A percentile compares a stretch with the other conserved stretches of the same genome.
phyloP scores from a whole-genome alignment of 441 rosid species.

The Kokia cookei region DNA sequence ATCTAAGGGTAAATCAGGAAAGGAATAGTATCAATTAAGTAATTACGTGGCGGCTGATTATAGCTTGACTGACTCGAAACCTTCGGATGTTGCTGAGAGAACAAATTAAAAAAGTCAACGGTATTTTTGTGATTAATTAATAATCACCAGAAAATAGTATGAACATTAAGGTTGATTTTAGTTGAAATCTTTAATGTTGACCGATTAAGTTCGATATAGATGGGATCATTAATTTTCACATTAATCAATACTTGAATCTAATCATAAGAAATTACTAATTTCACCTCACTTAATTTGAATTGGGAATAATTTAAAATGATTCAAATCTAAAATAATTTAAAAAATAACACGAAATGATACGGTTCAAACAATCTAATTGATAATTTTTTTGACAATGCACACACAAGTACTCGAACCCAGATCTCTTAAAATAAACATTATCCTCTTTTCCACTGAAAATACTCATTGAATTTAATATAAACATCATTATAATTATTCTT shows the following conservation, averaged over 20 bases:
- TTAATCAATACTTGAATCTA: too few relatives aligned
- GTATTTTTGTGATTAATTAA: background rate
- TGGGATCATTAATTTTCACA: background rate
- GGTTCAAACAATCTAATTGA: too few relatives aligned
- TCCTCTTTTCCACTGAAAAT: too few relatives aligned
- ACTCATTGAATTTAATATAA: too few relatives aligned
- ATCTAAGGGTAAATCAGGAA: background rate
- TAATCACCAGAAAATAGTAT: background rate
- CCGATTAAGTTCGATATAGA: background rate
- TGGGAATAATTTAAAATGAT: too few relatives aligned
- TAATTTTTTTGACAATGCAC: too few relatives aligned
- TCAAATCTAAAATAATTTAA: too few relatives aligned
- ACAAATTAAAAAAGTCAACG: background rate
- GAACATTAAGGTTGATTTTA: background rate
- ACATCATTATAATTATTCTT: too few relatives aligned
- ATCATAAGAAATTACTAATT: too few relatives aligned
- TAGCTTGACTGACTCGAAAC: background rate
- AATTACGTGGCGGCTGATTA: background rate
- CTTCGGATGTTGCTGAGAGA: background rate
- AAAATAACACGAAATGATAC: background rate
- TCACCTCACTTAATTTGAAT: too few relatives aligned
- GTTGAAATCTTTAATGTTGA: background rate
- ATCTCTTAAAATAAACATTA: too few relatives aligned
- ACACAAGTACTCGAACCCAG: too few relatives aligned
- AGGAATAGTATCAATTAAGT: background rate